Base-by-base conservation (phyloP, 352 stramenopile species). In the Saprolegnia parasitica region DNA sequence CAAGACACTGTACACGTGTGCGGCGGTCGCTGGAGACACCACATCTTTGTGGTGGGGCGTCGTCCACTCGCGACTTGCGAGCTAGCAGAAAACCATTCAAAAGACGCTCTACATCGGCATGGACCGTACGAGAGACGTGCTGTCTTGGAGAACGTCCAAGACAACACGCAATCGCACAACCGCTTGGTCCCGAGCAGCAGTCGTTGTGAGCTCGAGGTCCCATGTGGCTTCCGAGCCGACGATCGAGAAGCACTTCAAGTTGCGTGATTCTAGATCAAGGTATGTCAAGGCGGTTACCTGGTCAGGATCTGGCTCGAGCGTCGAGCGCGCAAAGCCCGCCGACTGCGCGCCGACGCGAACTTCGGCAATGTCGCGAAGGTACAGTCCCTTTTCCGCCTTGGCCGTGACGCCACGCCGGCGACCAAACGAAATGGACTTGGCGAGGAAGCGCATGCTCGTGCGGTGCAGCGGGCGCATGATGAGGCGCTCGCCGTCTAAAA, bases 191-290 rank as follows among this genome's bases (percentile, higher is more conserved):
- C 58, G 40, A 4, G 58, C 58, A 18, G 29, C 37, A 1, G n/a
- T 18, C 16, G 58, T 54, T 11, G 58, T 21, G 20, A 66, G 20
- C 32, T 66, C 58, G 10, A 66, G 26, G 15, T 40, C 32, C 18
- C 23, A 52, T 21, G 58, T 66, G 1, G 9, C 21, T 24, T 66
- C 58, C 20, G 58, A 66, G 13, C 58, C 46, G 26, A 66, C 16
- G 26, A 66, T 66, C 11, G 58, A 52, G n/a, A 66, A 66, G 32
- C 58, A 66, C 58, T 66, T 20, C 29, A 11, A 66, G 26, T 40
- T 35, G 29, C 29, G 29, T 35, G 29, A 6, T 35, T 35, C 5
- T 6, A 35, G 29, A 2, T 35, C 29, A 5, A 35, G 29, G 29
- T 35, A 6, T 35, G 29, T 35, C 29, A 35, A 35, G 29, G 29